Conservation (phyloP, 2,329 filamentous ascomycete species). For the Westerdykella ornata region DNA sequence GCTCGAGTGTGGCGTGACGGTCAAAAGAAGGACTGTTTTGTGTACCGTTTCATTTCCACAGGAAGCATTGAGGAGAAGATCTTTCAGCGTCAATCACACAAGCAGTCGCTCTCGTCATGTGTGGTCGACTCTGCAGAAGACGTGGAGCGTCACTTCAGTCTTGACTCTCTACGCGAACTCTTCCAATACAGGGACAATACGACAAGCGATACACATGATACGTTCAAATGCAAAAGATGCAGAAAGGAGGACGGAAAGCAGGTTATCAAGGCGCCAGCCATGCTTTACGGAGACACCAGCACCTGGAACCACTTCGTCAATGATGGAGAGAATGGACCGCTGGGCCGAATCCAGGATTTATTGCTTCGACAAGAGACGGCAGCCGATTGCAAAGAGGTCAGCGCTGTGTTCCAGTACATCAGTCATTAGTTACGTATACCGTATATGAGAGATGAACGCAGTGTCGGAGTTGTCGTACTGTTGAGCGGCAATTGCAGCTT, state of each 20-base stretch:
- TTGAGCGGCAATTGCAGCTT: too few relatives aligned
- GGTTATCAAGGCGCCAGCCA: conserved; percentile 81
- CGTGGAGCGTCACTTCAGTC: conserved; percentile 90
- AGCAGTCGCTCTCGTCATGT: conserved; percentile 91
- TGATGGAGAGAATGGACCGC: conserved; percentile 55
- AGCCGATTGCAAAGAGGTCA: conserved; percentile 63
- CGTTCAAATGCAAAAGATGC: conserved; percentile 96
- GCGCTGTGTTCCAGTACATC: conserved; percentile 97
- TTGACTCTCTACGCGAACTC: conserved; percentile 83
- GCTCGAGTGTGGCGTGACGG: conserved; percentile 98
- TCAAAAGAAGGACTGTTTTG: conserved; percentile 98
- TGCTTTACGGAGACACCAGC: conserved; percentile 96
- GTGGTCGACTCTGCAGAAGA: conserved; percentile 96
- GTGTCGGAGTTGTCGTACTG: too few relatives aligned
- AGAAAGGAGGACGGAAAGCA: conserved; percentile 75
- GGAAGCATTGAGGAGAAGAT: conserved; percentile 99
- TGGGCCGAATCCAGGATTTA: conserved; percentile 83
- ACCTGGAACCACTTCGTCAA: conserved; percentile 99
- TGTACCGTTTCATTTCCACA: conserved; percentile 98
- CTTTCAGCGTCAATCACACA: conserved; percentile 96
- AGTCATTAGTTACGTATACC: too few relatives aligned
- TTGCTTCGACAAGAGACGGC: conserved; percentile 77
- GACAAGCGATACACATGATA: conserved; percentile 90
- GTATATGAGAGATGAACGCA: too few relatives aligned
- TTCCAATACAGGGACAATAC: conserved; percentile 88